Base-by-base conservation (phyloP, 768 basidiomycete species). In the Inosperma sp. region DNA sequence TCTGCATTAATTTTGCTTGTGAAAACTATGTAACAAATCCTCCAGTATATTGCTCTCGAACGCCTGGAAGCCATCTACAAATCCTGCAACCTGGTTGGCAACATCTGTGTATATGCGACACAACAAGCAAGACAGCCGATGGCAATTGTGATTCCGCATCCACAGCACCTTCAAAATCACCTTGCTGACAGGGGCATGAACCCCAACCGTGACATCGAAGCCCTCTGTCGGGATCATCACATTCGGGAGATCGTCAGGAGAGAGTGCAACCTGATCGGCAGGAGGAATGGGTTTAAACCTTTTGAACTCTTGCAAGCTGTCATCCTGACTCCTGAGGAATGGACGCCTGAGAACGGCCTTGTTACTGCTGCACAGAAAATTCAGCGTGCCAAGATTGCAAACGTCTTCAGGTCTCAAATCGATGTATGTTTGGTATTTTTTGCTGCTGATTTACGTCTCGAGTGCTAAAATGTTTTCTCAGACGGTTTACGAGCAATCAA, bases 21-120 rank as follows among this genome's bases (percentile, higher is more conserved):
- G n/a, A n/a, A n/a, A n/a, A 30, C 16, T n/a, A n/a, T 22, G 4
- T 50, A 4, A n/a, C 16, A 5, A 34, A 33, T n/a, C 17, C 13
- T n/a, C 30, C 59, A 87, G 80, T 95, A 94, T 72, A 91, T 95
- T 65, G 93, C 93, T 14, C 77, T 96, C 54, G 93, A 96, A 64
- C 80, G 84, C 34, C 82, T 96, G 42, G 93, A 93, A 65, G 80
- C 89, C 19, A 78, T 82, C 34, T 95, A 93, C 83, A 93, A 92
- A 66, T 73, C 87, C 0, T 89, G 84, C 71, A 82, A 84, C 56
- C 68, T 88, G 51, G 84, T 93, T 23, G 66, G 75, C 49, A 93
- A 93, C 68, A 76, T 94, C 50, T 93, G 91, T 67, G 84, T 95
- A 22, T 76, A 89, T 62, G 93, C 91, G 4, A 76, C 77, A 33